Evolutionary conservation across 2,329 filamentous ascomycete species (phyloP).

Genomic region (Acarospora socialis): DNA sequence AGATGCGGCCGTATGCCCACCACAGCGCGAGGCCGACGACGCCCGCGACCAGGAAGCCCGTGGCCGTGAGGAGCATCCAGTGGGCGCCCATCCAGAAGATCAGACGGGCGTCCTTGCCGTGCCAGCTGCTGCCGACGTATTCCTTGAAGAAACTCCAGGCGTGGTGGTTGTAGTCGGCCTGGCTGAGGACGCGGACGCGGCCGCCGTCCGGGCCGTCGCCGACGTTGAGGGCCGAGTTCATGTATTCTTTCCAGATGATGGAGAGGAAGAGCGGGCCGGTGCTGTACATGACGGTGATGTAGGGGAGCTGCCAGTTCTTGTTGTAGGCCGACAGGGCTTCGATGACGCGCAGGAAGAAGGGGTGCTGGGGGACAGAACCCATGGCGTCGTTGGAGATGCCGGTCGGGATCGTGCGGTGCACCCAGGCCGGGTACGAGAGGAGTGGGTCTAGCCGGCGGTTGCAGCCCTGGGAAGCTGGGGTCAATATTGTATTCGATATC

Average conservation of each 20-base stretch:
- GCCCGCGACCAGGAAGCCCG: slow-evolving; percentile 36
- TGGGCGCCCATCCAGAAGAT: slow-evolving; percentile 51
- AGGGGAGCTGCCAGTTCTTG: slow-evolving; percentile 53
- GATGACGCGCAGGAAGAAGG: slow-evolving; percentile 58
- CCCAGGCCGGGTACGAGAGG: slow-evolving; percentile 54
- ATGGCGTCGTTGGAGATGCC: slow-evolving; percentile 73
- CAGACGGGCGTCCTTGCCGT: slow-evolving; percentile 46
- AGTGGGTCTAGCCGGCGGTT: slow-evolving; percentile 53
- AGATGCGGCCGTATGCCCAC: slow-evolving; percentile 36
- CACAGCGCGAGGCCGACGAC: slow-evolving; percentile 34
- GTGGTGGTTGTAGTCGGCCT: slow-evolving; percentile 53
- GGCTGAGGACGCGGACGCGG: slow-evolving; percentile 54
- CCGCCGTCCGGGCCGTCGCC: slow-evolving; percentile 29
- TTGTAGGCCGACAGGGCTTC: slow-evolving; percentile 53
- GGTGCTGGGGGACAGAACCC: slow-evolving; percentile 57
- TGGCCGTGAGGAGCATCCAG: slow-evolving; percentile 40
- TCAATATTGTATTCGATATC: slow-evolving; percentile 6
- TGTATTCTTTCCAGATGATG: slow-evolving; percentile 62
- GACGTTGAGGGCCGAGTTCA: slow-evolving; percentile 31
- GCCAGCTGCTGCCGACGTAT: slow-evolving; percentile 51
- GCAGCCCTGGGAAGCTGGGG: slow-evolving; percentile 39
- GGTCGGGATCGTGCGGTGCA: slow-evolving; percentile 57
- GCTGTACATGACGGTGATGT: slow-evolving; percentile 68
- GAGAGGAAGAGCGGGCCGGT: slow-evolving; percentile 65
- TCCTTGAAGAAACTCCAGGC: slow-evolving; percentile 60